These are phyloP conservation scores for Diplocarpon rosae DNA, from an alignment of 2,329 filamentous ascomycete genomes.

Conservation along the genomic window DNA sequence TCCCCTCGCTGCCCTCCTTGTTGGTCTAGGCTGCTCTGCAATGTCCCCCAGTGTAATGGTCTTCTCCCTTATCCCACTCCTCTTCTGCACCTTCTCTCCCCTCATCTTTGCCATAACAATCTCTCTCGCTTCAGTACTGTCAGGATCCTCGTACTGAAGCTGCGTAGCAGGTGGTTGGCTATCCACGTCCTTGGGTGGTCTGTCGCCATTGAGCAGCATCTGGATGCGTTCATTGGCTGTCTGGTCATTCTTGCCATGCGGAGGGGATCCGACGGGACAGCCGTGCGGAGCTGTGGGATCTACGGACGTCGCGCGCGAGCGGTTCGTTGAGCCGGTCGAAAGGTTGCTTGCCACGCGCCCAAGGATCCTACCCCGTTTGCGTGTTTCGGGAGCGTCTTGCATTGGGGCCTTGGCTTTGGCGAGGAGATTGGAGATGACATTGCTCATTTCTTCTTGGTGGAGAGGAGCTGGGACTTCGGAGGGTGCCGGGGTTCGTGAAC, in stretches of 20 bases:
- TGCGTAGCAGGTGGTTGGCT: constrained; percentile 23
- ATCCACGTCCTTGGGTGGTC: constrained; percentile 7
- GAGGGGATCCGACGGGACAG: constrained; percentile 20
- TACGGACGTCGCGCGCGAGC: constrained; percentile 28
- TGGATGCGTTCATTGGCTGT: constrained; percentile 17
- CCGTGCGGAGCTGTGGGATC: constrained; percentile 29
- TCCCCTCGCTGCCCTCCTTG: constrained; percentile 2
- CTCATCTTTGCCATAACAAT: constrained; percentile 24
- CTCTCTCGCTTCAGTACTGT: constrained; percentile 21
- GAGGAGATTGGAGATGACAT: constrained; percentile 24
- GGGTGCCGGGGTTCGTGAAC: constrained; percentile 13
- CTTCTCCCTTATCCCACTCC: constrained; percentile 14
- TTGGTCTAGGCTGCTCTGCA: constrained; percentile 1
- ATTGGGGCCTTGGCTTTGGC: constrained; percentile 22
- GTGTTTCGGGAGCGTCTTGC: constrained; percentile 20
- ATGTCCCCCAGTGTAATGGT: constrained; percentile 8
- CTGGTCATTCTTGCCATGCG: constrained; percentile 3
- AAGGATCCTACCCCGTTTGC: constrained; percentile 32
- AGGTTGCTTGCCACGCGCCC: constrained; percentile 48
- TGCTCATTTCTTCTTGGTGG: constrained; percentile 18
- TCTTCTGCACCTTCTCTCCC: constrained; percentile 21
- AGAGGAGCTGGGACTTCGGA: constrained; percentile 10
- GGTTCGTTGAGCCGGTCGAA: constrained; percentile 39
- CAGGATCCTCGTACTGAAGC: constrained; percentile 26
- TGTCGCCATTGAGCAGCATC: constrained; percentile 18